Evolutionary conservation across 495 filamentous ascomycete species (phyloP), one percentile per base, ranked within the genome.

Genomic region (Glonium stellatum): DNA sequence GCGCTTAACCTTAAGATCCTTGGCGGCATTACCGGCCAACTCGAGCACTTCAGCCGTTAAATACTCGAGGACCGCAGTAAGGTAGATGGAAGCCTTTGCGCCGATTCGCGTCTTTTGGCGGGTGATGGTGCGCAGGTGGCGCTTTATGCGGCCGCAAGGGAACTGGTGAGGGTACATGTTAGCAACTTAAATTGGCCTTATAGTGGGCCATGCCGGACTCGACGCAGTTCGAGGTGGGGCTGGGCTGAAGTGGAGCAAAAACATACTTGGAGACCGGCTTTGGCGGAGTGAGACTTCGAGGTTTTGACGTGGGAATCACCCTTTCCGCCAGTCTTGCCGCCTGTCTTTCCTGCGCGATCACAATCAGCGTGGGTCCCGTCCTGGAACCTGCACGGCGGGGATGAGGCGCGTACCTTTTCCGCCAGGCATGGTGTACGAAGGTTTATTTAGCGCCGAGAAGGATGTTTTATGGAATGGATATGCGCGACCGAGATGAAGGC

Each of bases 31-130:
- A 71, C 93, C 93, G 69, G 93, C 93, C 59, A 98, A 84, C 71
- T 98, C 93, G 67, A 98, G 88, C 44, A 98, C 95, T 85, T 98
- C 93, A 64, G 93, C 93, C 58, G 93, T 97, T 61, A 98, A 79
- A 75, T 98, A 98, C 79, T 98, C 93, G 55, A 98, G 87, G 50
- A 98, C 93, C 22, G 93, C 93, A 49, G 93, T 97, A 61, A 98
- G 92, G 74, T 98, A 98, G 70, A 98, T 93, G 57, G 93, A 90
- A 59, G 93, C 93, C 80, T 98, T 98, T 67, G 93, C 93, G 68
- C 93, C 95, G 65, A 98, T 95, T 78, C 93, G 92, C 90, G 97
- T 97, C 82, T 97, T 97, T 77, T 96, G 95, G 69, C 97, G 93
- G 23, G 93, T 97, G 77, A 96, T 96, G 76, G 93, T 93, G 83